Evolutionary conservation across 305 asterid genomes (phyloP).

Genomic region (Fraxinus paxiana): DNA sequence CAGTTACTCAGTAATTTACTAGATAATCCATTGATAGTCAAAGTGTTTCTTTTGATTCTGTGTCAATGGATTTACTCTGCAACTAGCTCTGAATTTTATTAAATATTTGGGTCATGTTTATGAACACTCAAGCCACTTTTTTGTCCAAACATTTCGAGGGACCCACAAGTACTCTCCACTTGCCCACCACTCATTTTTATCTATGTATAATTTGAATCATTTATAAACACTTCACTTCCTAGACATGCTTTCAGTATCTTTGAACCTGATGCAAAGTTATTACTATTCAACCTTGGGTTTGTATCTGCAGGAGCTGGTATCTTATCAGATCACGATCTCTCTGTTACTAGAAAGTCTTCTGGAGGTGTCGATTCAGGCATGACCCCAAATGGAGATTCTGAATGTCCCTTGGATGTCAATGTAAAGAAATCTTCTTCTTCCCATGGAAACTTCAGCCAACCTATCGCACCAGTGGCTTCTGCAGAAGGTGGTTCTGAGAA

Average conservation of each 20-base stretch:
- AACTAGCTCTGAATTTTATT: not conserved
- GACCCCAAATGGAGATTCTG: slow-evolving; percentile 26
- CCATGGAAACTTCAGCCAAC: slow-evolving; percentile 26
- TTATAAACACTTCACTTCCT: not conserved
- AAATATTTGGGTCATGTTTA: not conserved
- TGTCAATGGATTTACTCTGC: not conserved
- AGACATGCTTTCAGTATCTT: not conserved
- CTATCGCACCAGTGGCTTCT: slow-evolving; percentile 25
- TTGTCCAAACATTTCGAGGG: not conserved
- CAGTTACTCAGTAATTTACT: not conserved
- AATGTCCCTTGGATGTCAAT: slow-evolving; percentile 23
- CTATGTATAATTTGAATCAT: not conserved
- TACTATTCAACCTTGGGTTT: slow-evolving; percentile 22
- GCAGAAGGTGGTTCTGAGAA: slow-evolving; percentile 36
- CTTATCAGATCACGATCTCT: slow-evolving; percentile 24
- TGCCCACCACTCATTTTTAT: not conserved
- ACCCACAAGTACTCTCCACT: not conserved
- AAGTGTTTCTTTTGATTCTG: not conserved
- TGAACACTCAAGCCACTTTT: not conserved
- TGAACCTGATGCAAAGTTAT: slow-evolving; percentile 21
- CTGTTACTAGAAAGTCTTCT: slow-evolving; percentile 23
- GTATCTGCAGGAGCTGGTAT: slow-evolving; percentile 34
- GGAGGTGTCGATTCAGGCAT: slow-evolving; percentile 31
- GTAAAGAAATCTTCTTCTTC: slow-evolving; percentile 26
- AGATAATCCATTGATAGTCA: not conserved